Conservation (phyloP, 306 rosid genomes). For the Ormosia emarginata region DNA sequence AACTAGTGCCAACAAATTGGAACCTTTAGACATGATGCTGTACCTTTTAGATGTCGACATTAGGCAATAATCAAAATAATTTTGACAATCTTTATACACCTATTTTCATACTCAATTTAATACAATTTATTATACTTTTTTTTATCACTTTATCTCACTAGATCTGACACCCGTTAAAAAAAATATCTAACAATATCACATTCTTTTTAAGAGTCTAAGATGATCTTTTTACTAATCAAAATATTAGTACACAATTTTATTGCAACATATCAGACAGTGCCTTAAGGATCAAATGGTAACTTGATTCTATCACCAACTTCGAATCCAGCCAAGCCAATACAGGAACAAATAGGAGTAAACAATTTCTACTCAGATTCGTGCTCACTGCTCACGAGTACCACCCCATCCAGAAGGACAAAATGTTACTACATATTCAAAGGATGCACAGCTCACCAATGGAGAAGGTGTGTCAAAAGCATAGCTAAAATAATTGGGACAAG, state of each 20-base stretch:
- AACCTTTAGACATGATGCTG: background rate
- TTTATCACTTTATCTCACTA: no score
- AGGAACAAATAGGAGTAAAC: background rate
- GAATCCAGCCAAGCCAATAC: background rate
- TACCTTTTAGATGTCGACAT: no score
- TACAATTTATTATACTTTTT: no score
- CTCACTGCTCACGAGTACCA: background rate
- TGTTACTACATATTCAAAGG: constrained; percentile 50
- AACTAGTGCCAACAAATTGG: background rate
- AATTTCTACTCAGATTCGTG: constrained; percentile 22
- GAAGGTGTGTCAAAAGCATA: constrained; percentile 75
- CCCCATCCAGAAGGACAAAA: constrained; percentile 81
- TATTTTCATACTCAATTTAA: no score
- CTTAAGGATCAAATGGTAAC: background rate
- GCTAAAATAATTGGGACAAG: constrained; percentile 71
- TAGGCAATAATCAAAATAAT: no score
- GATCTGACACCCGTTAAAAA: no score
- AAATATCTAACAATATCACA: no score
- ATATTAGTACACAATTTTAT: background rate
- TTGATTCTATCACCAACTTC: constrained; percentile 10
- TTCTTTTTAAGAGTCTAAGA: no score
- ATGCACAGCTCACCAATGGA: constrained; percentile 60
- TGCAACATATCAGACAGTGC: background rate
- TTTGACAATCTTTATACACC: no score
- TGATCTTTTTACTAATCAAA: no score